Evolutionary conservation across 2,329 filamentous ascomycete genomes (phyloP), one percentile per base, ranked within the genome.

Genomic region (Arthrinium puccinioides): DNA sequence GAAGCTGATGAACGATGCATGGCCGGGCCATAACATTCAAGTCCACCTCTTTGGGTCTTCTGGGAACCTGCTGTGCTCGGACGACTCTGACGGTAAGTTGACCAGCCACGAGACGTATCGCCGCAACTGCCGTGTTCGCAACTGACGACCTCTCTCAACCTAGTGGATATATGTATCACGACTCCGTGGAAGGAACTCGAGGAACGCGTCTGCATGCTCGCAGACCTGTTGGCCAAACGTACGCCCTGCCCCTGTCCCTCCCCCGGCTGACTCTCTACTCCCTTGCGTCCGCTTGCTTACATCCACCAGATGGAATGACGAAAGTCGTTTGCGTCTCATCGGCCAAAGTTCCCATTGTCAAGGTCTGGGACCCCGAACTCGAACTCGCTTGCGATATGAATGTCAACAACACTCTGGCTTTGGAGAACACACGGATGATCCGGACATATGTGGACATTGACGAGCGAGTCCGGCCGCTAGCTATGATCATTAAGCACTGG

Each of bases 401-500:
- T 51, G 89, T 98, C 64, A 98, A 98, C 67, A 98, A 97, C 53
- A 92, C 89, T 1, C 64, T 94, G 37, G 92, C 92, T 4, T 69
- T 98, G 43, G 89, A 97, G 60, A 98, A 98, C 54, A 98, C 92
- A 11, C 80, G 89, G 35, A 94, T 98, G 89, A 92, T 98, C 52
- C 87, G 89, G 57, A 95, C 88, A 1, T 98, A 98, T 62, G 87
- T 98, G 43, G 82, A 94, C 54, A 83, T 94, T 40, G 92, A 98
- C 60, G 79, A 88, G 26, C 81, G 92, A 43, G 87, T 98, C 39
- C 80, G 92, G 29, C 88, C 86, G 30, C 68, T 98, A 49, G 90
- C 92, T 13, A 97, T 98, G 87, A 85, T 94, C 43, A 78, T 98
- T 64, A 98, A 98, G 61, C 77, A 97, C 65, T 98, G 92, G 92